Evolutionary conservation across 495 filamentous ascomycete species (phyloP).

Genomic region (Parathielavia appendiculata): DNA sequence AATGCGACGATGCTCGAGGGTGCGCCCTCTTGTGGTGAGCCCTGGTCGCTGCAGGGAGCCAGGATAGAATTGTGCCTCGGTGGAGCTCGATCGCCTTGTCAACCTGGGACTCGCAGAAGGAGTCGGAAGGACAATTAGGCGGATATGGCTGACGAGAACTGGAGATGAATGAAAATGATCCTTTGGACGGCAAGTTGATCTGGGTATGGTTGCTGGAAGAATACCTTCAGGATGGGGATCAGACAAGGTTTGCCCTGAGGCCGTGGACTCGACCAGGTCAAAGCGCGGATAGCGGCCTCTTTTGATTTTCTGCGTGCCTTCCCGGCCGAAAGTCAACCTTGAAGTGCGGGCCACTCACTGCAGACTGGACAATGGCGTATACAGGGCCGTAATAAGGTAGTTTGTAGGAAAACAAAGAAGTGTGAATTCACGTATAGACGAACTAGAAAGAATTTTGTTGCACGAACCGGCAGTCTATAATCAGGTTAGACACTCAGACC

Average conservation of each 20-base stretch:
- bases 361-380: too few relatives aligned
- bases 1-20: neutral
- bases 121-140: neutral
- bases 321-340: neutral
- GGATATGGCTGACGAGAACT: neutral
- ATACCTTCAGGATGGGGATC: neutral
- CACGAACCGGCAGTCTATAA: too few relatives aligned
- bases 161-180: neutral
- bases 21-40: neutral
- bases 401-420: too few relatives aligned
- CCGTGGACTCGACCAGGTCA: neutral
- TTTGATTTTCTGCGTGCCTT: neutral
- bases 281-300: neutral
- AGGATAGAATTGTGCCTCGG: neutral
- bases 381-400: too few relatives aligned
- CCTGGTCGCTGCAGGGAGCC: constrained; percentile 1
- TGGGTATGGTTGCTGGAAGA: neutral
- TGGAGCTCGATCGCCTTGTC: neutral
- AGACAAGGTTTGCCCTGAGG: too few relatives aligned
- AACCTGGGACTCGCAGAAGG: neutral
- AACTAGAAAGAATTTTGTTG: too few relatives aligned
- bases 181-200: neutral
- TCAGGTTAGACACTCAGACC: too few relatives aligned
- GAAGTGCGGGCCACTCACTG: too few relatives aligned
- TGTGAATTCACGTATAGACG: too few relatives aligned